Evolutionary conservation across 208 protist species (phyloP), one percentile per base, ranked within the genome.

Genomic region (Crithidia mellificae): DNA sequence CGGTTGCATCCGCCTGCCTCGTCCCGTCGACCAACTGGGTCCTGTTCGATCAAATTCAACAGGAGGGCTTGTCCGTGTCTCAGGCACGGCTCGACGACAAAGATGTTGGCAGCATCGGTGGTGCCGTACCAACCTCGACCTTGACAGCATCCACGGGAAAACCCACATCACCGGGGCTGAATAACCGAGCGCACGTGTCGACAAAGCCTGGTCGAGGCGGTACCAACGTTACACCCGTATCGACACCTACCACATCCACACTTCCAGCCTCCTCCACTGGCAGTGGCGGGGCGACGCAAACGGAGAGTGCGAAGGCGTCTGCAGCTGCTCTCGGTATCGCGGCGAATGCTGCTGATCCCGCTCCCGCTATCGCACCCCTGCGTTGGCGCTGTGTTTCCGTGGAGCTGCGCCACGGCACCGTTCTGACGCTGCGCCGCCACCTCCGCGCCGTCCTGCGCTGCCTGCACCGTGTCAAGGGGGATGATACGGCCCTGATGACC

Each of bases 11-110:
- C 5, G 62, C 63, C 22, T 54, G 55, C 24, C 47, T 76, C 12
- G 70, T 76, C 27, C 70, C 70, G 15, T 76, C 70, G 3, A 76
- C 70, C 5, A 76, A 76, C 55, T 76, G 70, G 70, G 49, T 25
- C 20, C 70, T 63, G 9, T 24, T 70, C 19, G 63, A 76, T 22
- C 43, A 36, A 27, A 70, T 76, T 25, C 70, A 70, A 38, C 63
- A 47, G 0, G 49, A 65, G 15, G 52, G 50, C 12, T 38, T 43
- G 44, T 41, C 51, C 15, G 12, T 44, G 27, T 14, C 25, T 43
- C 54, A 14, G 38, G 8, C 61, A 12, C 22, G 8, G 6, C 25
- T 51, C 8, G 63, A 66, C 15, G 51, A 55, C 6, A n/a, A n/a
- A n/a, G n/a, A n/a, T n/a, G n/a, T n/a, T n/a, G n/a, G n/a, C n/a